These are phyloP conservation scores for Pterocarpus santalinus DNA, from an alignment of 306 rosid species.

Conservation along the genomic window DNA sequence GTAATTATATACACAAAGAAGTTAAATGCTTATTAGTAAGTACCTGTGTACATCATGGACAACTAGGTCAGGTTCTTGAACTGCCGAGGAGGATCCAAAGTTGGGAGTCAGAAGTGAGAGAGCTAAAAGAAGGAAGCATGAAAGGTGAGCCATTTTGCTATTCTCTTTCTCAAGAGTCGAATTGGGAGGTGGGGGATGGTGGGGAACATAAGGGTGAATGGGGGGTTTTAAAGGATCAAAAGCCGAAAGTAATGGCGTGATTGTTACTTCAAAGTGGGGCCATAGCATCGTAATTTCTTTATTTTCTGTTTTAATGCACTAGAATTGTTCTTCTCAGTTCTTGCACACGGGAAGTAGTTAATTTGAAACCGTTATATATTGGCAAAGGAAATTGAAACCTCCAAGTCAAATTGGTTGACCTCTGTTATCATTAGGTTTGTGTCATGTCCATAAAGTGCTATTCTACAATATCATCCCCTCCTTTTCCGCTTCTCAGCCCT, in stretches of 20 bases:
- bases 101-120: constrained; percentile 37
- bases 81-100: constrained; percentile 45
- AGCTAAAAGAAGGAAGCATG: constrained; percentile 32
- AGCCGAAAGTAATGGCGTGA: constrained; percentile 78
- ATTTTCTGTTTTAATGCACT: not conserved
- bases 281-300: constrained; percentile 41
- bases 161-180: not conserved
- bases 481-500: not conserved
- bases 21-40: not conserved
- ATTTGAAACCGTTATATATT: constrained; percentile 34
- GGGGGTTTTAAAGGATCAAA: constrained; percentile 45
- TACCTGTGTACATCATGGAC: constrained; percentile 68
- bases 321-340: constrained; percentile 10
- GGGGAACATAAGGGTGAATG: not conserved
- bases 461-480: not conserved
- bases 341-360: too few species aligned
- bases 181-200: not conserved
- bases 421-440: constrained; percentile 13
- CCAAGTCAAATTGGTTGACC: constrained; percentile 53
- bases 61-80: constrained; percentile 59
- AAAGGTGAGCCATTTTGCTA: constrained; percentile 49
- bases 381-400: constrained; percentile 1
- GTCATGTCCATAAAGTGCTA: not conserved
- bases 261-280: constrained; percentile 47
- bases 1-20: too few species aligned